Evolutionary conservation across 768 basidiomycete genomes (phyloP).

Genomic region (Collybiopsis confluens): DNA sequence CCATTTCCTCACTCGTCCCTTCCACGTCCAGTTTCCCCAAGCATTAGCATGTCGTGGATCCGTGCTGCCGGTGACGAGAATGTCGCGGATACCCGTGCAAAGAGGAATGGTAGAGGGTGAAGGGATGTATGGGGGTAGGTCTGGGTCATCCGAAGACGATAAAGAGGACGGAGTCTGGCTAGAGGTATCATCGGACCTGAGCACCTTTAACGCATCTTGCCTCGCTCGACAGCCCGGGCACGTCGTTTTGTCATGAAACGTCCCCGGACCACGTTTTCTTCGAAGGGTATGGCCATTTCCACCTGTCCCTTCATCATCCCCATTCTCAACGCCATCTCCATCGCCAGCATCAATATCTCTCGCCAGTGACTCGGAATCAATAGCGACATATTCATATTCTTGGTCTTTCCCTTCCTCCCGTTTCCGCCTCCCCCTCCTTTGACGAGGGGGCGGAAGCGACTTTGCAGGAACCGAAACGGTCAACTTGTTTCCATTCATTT

Average conservation of each 20-base stretch:
- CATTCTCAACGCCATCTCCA: background rate
- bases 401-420: background rate
- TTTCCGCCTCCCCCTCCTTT: background rate
- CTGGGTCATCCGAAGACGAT: background rate
- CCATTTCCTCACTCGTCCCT: slow-evolving; percentile 32
- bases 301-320: background rate
- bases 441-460: background rate
- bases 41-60: slow-evolving; percentile 31
- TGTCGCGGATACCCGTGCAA: slow-evolving; percentile 42
- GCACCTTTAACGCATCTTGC: background rate
- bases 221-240: slow-evolving; percentile 8
- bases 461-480: background rate
- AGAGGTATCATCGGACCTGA: background rate
- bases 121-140: slow-evolving; percentile 4
- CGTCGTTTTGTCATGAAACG: slow-evolving; percentile 8
- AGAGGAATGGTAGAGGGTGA: background rate
- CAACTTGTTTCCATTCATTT: background rate
- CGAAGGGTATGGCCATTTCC: background rate
- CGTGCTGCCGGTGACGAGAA: slow-evolving; percentile 46
- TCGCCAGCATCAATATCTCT: background rate
- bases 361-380: background rate
- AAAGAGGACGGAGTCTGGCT: no score
- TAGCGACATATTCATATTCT: slow-evolving; percentile 1
- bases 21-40: slow-evolving; percentile 30
- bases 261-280: slow-evolving; percentile 1